Conservation (phyloP, 108 stramenopile species). For the Skeletonema tropicum region DNA sequence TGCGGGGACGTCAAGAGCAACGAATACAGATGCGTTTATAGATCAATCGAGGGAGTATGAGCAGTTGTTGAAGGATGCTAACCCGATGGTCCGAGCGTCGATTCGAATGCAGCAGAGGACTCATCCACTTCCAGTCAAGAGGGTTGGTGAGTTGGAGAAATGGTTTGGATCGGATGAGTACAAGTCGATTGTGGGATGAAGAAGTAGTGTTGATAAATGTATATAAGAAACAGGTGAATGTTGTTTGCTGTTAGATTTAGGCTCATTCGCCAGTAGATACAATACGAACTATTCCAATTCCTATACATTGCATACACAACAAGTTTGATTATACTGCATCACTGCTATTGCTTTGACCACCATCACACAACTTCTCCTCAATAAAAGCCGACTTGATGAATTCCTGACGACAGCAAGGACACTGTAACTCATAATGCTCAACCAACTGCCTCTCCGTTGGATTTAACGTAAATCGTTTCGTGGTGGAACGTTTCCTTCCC, state of each 20-base stretch:
- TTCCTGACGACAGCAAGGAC: constrained; percentile 65
- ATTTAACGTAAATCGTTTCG: constrained; percentile 11
- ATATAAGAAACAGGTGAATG: no score
- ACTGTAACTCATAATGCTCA: constrained; percentile 48
- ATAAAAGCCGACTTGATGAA: constrained; percentile 25
- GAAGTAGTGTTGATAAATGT: no score
- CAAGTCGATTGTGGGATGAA: constrained; percentile 13
- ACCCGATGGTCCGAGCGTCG: constrained; percentile 45
- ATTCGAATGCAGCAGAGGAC: constrained; percentile 50
- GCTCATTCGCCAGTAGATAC: no score
- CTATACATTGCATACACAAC: no score
- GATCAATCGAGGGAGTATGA: constrained; percentile 70
- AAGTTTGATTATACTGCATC: no score
- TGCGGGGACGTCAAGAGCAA: constrained; percentile 54
- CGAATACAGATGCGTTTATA: constrained; percentile 59
- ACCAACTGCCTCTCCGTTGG: constrained; percentile 17
- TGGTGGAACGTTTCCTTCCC: constrained; percentile 35
- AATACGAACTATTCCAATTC: no score
- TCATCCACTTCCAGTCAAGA: constrained; percentile 70
- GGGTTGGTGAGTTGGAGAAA: constrained; percentile 67
- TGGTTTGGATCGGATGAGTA: constrained; percentile 58
- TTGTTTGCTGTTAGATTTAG: no score
- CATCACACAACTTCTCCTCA: neutral
- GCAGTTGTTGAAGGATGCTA: constrained; percentile 36
- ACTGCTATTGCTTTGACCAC: neutral